Evolutionary conservation across 106 monocot genomes (phyloP), one percentile per base, ranked within the genome.

Genomic region (Allium fistulosum): DNA sequence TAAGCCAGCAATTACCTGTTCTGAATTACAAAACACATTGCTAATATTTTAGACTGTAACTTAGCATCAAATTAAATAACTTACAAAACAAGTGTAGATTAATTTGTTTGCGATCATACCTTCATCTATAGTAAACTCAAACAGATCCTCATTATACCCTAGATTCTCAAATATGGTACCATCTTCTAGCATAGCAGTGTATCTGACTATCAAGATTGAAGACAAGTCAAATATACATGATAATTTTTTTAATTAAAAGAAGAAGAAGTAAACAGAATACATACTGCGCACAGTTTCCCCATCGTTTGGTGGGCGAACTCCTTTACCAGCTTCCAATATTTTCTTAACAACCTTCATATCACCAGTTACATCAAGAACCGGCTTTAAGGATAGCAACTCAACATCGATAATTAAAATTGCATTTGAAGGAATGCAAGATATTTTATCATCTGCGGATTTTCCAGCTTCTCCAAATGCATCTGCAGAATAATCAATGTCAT

Each of bases 391-490:
- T 22, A 90, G 53, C 70, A 90, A 68, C 26, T 83, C 83, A 50
- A 90, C 17, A 67, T 81, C 78, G 62, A 85, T 76, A 51, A 10
- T 65, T 22, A 90, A 26, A 16, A 51, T 50, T 26, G 78, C 57
- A 68, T 80, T 78, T 70, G 80, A 28, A 6, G 83, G 90, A 68
- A 90, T 75, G 16, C 70, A 47, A 68, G 65, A 68, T 69, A 72
- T 75, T 64, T 69, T 77, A 75, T 82, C 18, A 53, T 53, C 6
- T 58, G 72, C 67, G 48, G 48, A 66, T 74, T 63, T 77, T 22
- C 82, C 90, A n/a, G 65, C 49, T 37, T 80, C 78, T 48, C 82
- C 82, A 80, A 85, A 86, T 48, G 85, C 90, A 81, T 89, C 88
- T 89, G 51, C 47, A 66, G 57, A 58, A 5, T 5, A 37, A 37